phyloP scores from a whole-genome alignment of 140 eudicot genomes.

The Senecio squalidus region DNA sequence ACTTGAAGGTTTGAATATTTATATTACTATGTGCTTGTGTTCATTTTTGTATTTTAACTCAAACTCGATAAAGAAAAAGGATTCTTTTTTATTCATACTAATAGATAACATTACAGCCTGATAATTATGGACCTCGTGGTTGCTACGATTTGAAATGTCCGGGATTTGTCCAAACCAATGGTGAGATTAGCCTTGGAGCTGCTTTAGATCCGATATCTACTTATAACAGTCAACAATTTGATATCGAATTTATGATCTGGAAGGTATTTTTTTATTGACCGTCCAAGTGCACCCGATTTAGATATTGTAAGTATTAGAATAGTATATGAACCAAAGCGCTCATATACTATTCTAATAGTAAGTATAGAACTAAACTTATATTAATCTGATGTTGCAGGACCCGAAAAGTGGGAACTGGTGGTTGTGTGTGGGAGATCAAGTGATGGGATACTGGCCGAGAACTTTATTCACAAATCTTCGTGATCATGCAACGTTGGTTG shows the following conservation, averaged over 20 bases:
- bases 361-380: not conserved
- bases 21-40: no score
- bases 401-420: conserved; percentile 55
- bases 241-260: conserved; percentile 50
- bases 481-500: conserved; percentile 39
- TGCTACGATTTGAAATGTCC: conserved; percentile 90
- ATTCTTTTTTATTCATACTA: no score
- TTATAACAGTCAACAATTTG: conserved; percentile 58
- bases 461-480: conserved; percentile 34
- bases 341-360: not conserved
- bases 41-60: not conserved
- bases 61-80: not conserved
- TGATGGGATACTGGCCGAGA: conserved; percentile 60
- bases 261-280: conserved; percentile 52
- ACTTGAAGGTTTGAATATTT: no score
- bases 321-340: no score
- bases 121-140: conserved; percentile 39
- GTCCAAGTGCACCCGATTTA: no score
- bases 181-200: conserved; percentile 59
- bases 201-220: conserved; percentile 61
- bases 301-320: no score
- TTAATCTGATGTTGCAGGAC: conserved; percentile 30
- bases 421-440: conserved; percentile 34
- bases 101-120: conserved; percentile 17
- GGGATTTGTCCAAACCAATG: conserved; percentile 75